Evolutionary conservation across 495 filamentous ascomycete genomes (phyloP).

Genomic region (Niebla homalea): DNA sequence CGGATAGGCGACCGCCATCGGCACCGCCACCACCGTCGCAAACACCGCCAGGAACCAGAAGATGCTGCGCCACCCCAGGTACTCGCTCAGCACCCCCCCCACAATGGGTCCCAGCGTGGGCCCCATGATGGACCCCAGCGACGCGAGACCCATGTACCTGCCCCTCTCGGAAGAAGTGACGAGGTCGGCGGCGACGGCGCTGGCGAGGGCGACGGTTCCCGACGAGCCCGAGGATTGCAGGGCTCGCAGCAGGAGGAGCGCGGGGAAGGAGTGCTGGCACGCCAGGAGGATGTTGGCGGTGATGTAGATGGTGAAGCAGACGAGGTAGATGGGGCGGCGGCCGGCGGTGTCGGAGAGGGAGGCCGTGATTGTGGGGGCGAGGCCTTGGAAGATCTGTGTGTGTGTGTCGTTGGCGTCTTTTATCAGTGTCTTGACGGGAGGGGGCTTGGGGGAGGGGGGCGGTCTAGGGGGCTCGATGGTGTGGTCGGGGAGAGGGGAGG

Average conservation of each 20-base stretch:
- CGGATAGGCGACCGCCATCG: conserved; percentile 24
- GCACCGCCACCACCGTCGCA: conserved; percentile 24
- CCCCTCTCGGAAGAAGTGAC: conserved; percentile 45
- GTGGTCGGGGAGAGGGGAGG: neutral
- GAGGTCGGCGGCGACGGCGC: conserved; percentile 49
- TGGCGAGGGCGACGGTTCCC: conserved; percentile 40
- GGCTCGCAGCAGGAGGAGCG: conserved; percentile 47
- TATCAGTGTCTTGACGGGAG: conserved; percentile 14
- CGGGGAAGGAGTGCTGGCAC: conserved; percentile 43
- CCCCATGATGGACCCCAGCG: conserved; percentile 20
- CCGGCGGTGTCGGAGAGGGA: conserved; percentile 47
- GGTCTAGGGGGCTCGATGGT: too few relatives aligned
- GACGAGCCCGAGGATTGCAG: conserved; percentile 49
- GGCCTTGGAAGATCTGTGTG: conserved; percentile 34
- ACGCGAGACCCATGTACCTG: conserved; percentile 35
- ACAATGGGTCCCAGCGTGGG: conserved; percentile 43
- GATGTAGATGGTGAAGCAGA: conserved; percentile 44
- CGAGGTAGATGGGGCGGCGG: conserved; percentile 45
- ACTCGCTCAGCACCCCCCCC: conserved; percentile 43
- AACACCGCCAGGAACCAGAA: conserved; percentile 64
- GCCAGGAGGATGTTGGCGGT: conserved; percentile 52
- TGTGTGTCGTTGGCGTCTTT: neutral
- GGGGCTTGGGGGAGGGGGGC: too few relatives aligned
- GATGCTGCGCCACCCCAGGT: conserved; percentile 49
- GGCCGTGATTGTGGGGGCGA: conserved; percentile 46